Base-by-base conservation (phyloP, 768 basidiomycete species). In the Boletales sp. region DNA sequence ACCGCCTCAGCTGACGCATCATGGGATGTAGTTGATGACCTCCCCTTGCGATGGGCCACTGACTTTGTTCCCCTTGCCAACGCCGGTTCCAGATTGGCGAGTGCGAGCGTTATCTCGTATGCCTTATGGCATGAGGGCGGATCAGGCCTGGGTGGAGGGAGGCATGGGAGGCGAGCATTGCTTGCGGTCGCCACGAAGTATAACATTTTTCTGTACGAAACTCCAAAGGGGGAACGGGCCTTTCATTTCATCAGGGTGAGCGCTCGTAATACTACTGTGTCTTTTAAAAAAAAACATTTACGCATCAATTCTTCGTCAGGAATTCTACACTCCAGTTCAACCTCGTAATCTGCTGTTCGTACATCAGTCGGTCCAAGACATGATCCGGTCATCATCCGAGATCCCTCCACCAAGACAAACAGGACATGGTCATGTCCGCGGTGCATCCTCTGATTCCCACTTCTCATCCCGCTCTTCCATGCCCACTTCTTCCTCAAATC, bases 21-120 rank as follows among this genome's bases (percentile, higher is more conserved):
- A 29, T 85, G 88, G 89, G 89, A 91, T 63, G 60, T 90, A 7
- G 74, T 90, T 1, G 88, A 90, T 12, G 79, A 80, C 42, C 69
- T 87, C 9, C 86, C 88, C 2, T 59, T 91, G 40, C 79, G 87
- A 30, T 93, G 90, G 90, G 87, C 89, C n/a, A 86, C 85, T 0
- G 90, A 93, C 64, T 92, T 80, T 61, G 86, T 89, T 2, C 83
- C 87, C 0, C 76, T 93, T n/a, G 87, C 87, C 5, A 68, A 78
- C 2, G 66, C 77, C 21, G 81, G 85, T 3, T 87, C 88, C 21
- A 75, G 87, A 40, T 68, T 91, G 39, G 69, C 74, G 24, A 79
- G 76, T 49, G 58, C 74, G 2, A 78, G 81, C 3, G 82, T 89
- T 13, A 58, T 81, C 19, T 82, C 78, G 5, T 93, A 86, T 62